Evolutionary conservation across 768 basidiomycete species (phyloP).

Genomic region (Fomitopsis serialis): DNA sequence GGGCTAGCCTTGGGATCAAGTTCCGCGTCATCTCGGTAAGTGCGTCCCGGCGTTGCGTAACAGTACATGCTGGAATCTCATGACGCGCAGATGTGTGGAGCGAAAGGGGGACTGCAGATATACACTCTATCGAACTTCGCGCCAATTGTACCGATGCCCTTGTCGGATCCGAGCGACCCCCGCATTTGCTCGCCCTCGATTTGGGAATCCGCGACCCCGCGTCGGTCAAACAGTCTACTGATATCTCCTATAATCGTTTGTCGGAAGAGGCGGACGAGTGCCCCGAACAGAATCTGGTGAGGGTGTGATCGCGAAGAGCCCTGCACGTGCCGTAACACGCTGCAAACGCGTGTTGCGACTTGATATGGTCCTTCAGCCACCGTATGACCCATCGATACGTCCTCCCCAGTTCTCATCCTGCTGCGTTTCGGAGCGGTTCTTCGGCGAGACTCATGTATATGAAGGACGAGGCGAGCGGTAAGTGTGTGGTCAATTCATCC

Average conservation of each 20-base stretch:
- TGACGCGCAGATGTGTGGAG: neutral
- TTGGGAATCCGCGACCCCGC: neutral
- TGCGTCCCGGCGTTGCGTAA: neutral
- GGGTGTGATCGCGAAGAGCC: slow-evolving; percentile 6
- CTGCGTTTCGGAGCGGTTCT: neutral
- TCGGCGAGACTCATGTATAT: slow-evolving; percentile 13
- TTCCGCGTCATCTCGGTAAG: neutral
- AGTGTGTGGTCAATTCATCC: neutral
- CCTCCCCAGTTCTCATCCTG: neutral
- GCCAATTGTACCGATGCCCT: neutral
- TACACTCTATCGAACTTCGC: neutral
- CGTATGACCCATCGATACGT: slow-evolving; percentile 2
- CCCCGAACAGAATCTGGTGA: neutral
- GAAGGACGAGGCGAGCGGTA: slow-evolving; percentile 13
- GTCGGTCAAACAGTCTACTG: neutral
- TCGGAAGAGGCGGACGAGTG: neutral
- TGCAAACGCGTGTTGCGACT: slow-evolving; percentile 21
- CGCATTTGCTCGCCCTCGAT: neutral
- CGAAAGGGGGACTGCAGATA: neutral
- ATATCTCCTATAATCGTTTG: neutral
- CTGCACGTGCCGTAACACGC: slow-evolving; percentile 23
- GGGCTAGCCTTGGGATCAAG: neutral
- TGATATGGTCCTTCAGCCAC: slow-evolving; percentile 13
- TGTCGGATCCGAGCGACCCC: neutral
- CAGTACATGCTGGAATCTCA: neutral